Conservation (phyloP, 2,329 filamentous ascomycete genomes). For the Chrysoporthe austroafricana region DNA sequence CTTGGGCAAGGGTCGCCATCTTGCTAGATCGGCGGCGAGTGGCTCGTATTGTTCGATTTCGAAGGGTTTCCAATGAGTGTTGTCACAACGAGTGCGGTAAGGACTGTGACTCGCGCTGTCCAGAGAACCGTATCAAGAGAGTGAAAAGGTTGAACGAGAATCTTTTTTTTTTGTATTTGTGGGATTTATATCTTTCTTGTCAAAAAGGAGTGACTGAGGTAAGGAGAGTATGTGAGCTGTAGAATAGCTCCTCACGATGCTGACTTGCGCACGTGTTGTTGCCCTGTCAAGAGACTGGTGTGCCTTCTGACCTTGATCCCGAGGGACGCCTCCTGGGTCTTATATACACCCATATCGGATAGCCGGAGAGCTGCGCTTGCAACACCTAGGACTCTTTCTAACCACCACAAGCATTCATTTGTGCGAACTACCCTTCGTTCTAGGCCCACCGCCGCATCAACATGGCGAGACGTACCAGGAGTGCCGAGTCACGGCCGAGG, state of each 20-base stretch:
- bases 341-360: conserved; percentile 15
- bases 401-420: neutral
- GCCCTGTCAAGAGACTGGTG: conserved; percentile 23
- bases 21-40: neutral
- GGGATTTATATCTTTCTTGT: neutral
- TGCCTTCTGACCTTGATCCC: conserved; percentile 20
- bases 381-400: conserved; percentile 8
- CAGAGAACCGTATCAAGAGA: neutral
- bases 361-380: neutral
- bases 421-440: neutral
- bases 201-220: conserved; percentile 23
- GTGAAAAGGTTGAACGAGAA: neutral
- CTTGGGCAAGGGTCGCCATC: conserved; percentile 37
- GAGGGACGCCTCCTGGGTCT: neutral
- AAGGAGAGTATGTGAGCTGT: conserved; percentile 7
- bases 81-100: conserved; percentile 1
- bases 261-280: conserved; percentile 27
- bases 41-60: neutral
- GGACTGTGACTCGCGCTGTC: neutral
- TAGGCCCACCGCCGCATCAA: conserved; percentile 12
- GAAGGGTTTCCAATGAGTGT: neutral
- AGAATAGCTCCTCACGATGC: conserved; percentile 16
- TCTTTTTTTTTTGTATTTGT: conserved; percentile 13
- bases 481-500: conserved; percentile 23
- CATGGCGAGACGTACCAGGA: neutral